Base-by-base conservation (phyloP, 2,329 filamentous ascomycete species). In the Monilinia aucupariae region DNA sequence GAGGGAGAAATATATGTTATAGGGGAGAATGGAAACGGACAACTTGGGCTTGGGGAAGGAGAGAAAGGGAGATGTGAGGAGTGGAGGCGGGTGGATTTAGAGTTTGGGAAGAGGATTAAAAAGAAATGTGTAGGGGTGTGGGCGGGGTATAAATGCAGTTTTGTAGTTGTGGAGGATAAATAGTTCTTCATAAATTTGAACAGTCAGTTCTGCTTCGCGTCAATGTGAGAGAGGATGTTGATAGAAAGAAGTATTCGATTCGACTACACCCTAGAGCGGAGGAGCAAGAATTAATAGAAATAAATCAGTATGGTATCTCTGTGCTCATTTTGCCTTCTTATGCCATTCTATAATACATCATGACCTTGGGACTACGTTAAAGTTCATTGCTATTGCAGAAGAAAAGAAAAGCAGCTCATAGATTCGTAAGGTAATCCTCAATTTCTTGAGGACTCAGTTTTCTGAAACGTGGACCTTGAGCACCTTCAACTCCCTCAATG, bases 401-500 rank as follows among this genome's bases (percentile, higher is more conserved):
- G 47, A 54, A 47, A 68, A 68, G 55, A 67, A 63, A 60, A 61
- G 55, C 58, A 62, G 51, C 59, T 73, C 68, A 97, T 84, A 99
- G 86, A 84, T 96, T 97, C 77, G 94, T 97, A 78, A 99, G 81
- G 81, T 99, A 99, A 78, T 99, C 94, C 82, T 99, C 94, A 74
- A 99, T 97, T 81, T 99, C 94, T 79, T 96, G 91, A 74, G 96
- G 92, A 73, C 85, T 96, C 78, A 99, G 81, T 84, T 96, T 96
- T 78, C 92, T 85, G 85, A 96, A 96, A 67, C 92, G 85, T 64
- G 92, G 92, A 51, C 92, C 92, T 70, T 86, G 84, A 25, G 90
- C 90, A 66, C 90, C 90, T 73, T 93, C 89, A 13, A 96, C 90
- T 65, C 92, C 92, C 76, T 96, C 92, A 66, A 92, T 90, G 56